These are phyloP conservation scores for Nigrospora osmanthi DNA, from an alignment of 2,329 filamentous ascomycete species.

Conservation along the genomic window DNA sequence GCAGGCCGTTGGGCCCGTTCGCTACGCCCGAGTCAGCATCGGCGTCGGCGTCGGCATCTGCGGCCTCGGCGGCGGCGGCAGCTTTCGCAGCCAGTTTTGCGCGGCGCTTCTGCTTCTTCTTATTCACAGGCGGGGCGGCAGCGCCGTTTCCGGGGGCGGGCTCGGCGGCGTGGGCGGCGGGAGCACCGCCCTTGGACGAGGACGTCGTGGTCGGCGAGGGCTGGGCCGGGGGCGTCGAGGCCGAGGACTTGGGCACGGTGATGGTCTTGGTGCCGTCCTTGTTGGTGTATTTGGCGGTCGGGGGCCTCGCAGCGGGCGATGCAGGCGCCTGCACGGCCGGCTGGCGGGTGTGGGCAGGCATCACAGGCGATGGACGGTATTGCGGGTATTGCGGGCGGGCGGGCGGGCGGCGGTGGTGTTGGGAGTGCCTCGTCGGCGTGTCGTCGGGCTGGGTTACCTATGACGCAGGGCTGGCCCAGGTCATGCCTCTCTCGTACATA, in stretches of 20 bases:
- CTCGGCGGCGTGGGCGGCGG: constrained; percentile 18
- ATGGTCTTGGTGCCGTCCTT: constrained; percentile 65
- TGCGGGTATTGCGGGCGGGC: too few relatives aligned
- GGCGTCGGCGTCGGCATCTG: constrained; percentile 6
- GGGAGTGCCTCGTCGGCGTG: too few relatives aligned
- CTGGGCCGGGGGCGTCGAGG: constrained; percentile 43
- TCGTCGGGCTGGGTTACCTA: background rate
- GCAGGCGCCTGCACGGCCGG: constrained; percentile 39
- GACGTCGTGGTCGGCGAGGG: constrained; percentile 40
- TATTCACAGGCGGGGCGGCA: constrained; percentile 56
- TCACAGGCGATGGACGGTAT: constrained; percentile 14
- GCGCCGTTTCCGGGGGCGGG: constrained; percentile 18
- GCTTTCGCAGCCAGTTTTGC: constrained; percentile 74
- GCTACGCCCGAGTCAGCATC: constrained; percentile 2
- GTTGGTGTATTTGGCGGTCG: constrained; percentile 55
- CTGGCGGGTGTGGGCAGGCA: constrained; percentile 47
- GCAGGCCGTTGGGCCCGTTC: constrained; percentile 30
- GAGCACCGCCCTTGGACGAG: constrained; percentile 25
- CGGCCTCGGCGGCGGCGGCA: constrained; percentile 38
- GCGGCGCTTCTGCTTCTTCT: constrained; percentile 91
- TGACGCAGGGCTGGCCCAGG: background rate
- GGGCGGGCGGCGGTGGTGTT: too few relatives aligned
- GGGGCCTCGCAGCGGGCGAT: constrained; percentile 39
- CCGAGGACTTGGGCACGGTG: constrained; percentile 50
- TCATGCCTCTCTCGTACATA: background rate